Percentiles rank a stretch among this genome's conserved stretches.
These are phyloP conservation scores for Cyathus striatus DNA, from an alignment of 768 basidiomycete genomes.

Conservation along the genomic window DNA sequence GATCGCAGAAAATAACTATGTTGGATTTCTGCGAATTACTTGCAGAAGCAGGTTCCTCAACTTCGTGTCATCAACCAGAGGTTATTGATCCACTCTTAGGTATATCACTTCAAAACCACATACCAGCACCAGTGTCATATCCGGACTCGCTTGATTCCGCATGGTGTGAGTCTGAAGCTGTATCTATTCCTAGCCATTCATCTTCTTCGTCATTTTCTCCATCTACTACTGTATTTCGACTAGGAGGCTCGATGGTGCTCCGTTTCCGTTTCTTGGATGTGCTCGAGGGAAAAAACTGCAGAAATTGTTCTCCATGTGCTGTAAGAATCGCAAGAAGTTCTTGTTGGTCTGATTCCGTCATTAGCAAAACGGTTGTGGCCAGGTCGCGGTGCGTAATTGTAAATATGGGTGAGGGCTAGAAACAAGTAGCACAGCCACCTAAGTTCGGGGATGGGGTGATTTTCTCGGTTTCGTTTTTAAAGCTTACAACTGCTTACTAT, in stretches of 20 bases:
- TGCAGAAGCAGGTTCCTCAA: slow-evolving; percentile 37
- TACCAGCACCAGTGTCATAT: slow-evolving; percentile 7
- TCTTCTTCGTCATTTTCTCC: slow-evolving; percentile 21
- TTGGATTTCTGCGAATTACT: slow-evolving; percentile 16
- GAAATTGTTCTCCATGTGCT: slow-evolving; percentile 42
- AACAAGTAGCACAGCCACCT: too few relatives aligned
- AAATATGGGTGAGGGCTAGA: too few relatives aligned
- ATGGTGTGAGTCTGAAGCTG: slow-evolving; percentile 9
- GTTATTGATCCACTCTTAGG: neutral
- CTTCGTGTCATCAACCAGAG: slow-evolving; percentile 35
- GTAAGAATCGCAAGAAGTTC: slow-evolving; percentile 39
- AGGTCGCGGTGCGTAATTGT: too few relatives aligned
- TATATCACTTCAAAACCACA: neutral
- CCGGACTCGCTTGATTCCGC: slow-evolving; percentile 10
- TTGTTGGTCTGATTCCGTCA: too few relatives aligned
- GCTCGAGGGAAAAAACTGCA: slow-evolving; percentile 30
- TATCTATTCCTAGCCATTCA: slow-evolving; percentile 35
- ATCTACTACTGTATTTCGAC: too few relatives aligned
- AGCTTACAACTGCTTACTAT: too few relatives aligned
- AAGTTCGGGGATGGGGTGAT: too few relatives aligned
- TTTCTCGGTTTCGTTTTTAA: neutral
- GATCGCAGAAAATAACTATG: too few relatives aligned
- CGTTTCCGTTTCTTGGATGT: slow-evolving; percentile 17
- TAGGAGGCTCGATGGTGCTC: slow-evolving; percentile 7
- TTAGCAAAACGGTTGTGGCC: too few relatives aligned